Percentiles rank a stretch among this genome's conserved stretches.
phyloP scores from a whole-genome alignment of 257 asterid species.

The Ophiorrhiza pumila region DNA sequence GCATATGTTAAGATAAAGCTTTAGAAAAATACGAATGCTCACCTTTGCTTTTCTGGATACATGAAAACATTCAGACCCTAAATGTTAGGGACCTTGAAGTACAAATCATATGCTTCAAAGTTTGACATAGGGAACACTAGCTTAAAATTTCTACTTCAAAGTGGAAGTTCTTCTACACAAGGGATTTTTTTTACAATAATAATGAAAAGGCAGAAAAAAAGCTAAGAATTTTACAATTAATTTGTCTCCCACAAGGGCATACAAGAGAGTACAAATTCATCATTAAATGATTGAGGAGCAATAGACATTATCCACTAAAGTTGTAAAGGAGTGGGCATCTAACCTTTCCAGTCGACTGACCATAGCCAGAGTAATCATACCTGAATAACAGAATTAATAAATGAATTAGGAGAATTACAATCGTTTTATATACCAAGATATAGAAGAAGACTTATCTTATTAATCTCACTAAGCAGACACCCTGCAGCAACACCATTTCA shows the following conservation, averaged over 20 bases:
- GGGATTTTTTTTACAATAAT: not conserved
- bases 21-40: not conserved
- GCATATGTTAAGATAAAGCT: not conserved
- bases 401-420: constrained; percentile 22
- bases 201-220: not conserved
- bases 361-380: constrained; percentile 98
- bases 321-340: constrained; percentile 28
- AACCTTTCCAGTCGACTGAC: constrained; percentile 97
- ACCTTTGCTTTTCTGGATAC: not conserved
- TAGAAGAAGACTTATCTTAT: not conserved
- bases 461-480: not conserved
- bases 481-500: not conserved
- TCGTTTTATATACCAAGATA: not conserved
- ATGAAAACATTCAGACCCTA: not conserved
- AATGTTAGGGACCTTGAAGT: not conserved
- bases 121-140: not conserved
- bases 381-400: constrained; percentile 33
- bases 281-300: not conserved
- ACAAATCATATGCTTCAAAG: not conserved
- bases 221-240: not conserved
- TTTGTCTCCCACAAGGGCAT: not conserved
- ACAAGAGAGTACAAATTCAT: not conserved
- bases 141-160: not conserved
- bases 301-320: not conserved
- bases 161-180: not conserved